phyloP scores from a whole-genome alignment of 73 alveolate species.

The Paramecium sonneborni region DNA sequence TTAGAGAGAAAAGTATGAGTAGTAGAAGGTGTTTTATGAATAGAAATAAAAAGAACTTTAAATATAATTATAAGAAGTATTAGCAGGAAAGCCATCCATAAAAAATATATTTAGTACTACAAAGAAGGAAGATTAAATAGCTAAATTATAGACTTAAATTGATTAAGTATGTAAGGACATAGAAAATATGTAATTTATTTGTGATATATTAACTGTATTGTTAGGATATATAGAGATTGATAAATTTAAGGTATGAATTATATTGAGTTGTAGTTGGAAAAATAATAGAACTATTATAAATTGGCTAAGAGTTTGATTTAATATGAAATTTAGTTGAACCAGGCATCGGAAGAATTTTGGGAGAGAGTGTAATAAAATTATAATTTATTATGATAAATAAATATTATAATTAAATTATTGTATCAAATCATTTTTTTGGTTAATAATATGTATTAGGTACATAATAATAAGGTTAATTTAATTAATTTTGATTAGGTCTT shows the following conservation, averaged over 20 bases:
- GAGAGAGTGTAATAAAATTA: slow-evolving; percentile 3
- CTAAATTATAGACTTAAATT: neutral
- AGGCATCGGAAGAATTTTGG: slow-evolving; percentile 22
- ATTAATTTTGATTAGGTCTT: neutral
- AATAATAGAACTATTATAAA: neutral
- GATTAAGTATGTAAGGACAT: slow-evolving; percentile 16
- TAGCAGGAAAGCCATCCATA: slow-evolving; percentile 10
- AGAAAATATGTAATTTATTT: neutral
- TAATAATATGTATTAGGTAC: neutral
- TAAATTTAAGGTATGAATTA: slow-evolving; percentile 43
- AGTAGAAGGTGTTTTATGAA: neutral
- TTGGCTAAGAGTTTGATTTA: neutral
- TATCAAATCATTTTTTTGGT: neutral
- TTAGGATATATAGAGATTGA: slow-evolving; percentile 64
- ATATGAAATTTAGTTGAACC: slow-evolving; percentile 14
- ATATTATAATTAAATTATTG: neutral
- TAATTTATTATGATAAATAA: slow-evolving; percentile 19
- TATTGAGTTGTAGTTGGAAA: neutral
- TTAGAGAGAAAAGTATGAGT: slow-evolving; percentile 2
- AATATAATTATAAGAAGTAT: slow-evolving; percentile 28
- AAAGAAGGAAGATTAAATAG: slow-evolving; percentile 6
- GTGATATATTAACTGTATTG: slow-evolving; percentile 52
- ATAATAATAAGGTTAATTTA: neutral
- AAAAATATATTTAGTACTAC: neutral
- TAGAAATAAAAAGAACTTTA: slow-evolving; percentile 1